Conservation (phyloP, 2,329 filamentous ascomycete genomes). For the Apiospora aurea region DNA sequence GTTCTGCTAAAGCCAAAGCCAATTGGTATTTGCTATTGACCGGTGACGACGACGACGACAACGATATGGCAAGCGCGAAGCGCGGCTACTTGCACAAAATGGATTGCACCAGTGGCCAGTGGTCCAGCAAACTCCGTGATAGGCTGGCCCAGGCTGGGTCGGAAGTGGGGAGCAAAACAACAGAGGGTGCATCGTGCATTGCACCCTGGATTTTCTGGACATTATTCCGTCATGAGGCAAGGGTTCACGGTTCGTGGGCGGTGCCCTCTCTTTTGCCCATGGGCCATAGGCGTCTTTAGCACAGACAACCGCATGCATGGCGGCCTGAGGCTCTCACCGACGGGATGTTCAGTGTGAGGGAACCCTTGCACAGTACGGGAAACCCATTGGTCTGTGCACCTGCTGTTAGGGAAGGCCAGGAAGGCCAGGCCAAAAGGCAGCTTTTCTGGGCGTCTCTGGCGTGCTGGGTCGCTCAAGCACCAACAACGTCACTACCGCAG, state of each 20-base stretch:
- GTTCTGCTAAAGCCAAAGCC: neutral
- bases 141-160: neutral
- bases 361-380: conserved; percentile 19
- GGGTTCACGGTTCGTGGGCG: neutral
- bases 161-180: neutral
- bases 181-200: conserved; percentile 11
- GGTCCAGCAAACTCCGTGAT: neutral
- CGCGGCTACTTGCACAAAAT: conserved; percentile 16
- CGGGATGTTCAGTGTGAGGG: neutral
- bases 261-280: neutral
- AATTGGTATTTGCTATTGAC: neutral
- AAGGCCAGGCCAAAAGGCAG: neutral
- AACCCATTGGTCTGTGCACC: neutral
- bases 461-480: neutral
- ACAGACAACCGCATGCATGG: neutral
- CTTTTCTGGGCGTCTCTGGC: neutral
- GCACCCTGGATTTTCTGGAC: conserved; percentile 7
- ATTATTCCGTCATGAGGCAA: conserved; percentile 8
- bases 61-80: neutral
- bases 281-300: neutral
- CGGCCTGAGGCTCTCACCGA: conserved; percentile 1
- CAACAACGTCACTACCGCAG: conserved; percentile 4
- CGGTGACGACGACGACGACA: conserved; percentile 6
- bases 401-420: neutral
- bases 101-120: neutral